Base-by-base conservation (phyloP, 2,329 filamentous ascomycete genomes). In the Colletotrichum sp. region DNA sequence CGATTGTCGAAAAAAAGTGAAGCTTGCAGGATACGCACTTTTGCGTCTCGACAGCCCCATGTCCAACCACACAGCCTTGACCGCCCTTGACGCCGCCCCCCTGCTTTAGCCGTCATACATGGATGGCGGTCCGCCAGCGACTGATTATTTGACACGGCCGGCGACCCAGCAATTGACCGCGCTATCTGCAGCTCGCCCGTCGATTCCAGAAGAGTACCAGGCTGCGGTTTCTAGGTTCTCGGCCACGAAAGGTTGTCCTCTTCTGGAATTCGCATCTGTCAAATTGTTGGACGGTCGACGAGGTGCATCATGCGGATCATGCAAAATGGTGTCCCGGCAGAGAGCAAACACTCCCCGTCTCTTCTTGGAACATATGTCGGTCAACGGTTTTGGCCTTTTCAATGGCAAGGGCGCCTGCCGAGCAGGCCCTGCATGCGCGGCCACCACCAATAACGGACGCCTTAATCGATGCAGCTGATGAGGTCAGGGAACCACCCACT, bases 401-500 rank as follows among this genome's bases (percentile, higher is more conserved):
- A 51, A 34, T 62, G 69, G 58, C 47, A 72, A 72, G 57, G 68
- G 68, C 63, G 63, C 58, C 68, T 74, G 62, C 71, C 29, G 33
- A 67, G 57, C 54, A 72, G 64, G 63, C 47, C 34, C 62, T 74
- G 57, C 68, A 67, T 66, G 71, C 21, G 57, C 43, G 69, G 47
- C 29, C 47, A 57, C 57, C 63, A 31, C 61, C 61, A 73, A 70
- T 70, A 27, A 57, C 55, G 55, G 33, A 38, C n/a, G 61, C 61
- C 67, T 62, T 24, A 21, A 67, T 73, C 24, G 66, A 66, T 38
- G 67, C 69, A 74, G 62, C 72, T 72, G 72, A 67, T 67, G 72
- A 72, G 69, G 62, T 72, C 63, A 72, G 62, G 62, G 63, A 63
- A 33, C 18, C 72, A 51, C 51, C 57, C 57, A 57, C 63, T 33